Evolutionary conservation across 345 rosid species (phyloP).

Genomic region (Luvunga scandens): DNA sequence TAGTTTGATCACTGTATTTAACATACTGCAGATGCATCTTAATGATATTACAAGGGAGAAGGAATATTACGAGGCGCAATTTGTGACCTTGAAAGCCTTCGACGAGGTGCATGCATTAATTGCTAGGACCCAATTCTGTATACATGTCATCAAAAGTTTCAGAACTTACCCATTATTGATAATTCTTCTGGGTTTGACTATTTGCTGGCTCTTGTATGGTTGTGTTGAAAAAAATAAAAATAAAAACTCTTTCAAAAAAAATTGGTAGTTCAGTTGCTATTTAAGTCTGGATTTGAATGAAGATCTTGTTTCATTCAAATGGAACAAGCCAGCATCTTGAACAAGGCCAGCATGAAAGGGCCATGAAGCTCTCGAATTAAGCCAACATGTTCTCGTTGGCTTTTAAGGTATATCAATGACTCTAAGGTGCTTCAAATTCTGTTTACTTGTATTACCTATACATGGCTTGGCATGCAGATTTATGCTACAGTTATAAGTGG

Average conservation of each 20-base stretch:
- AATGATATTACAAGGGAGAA: constrained; percentile 41
- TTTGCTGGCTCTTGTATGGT: neutral
- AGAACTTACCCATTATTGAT: constrained; percentile 1
- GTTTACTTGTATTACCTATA: neutral
- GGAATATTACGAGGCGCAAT: constrained; percentile 67
- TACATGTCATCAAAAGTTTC: neutral
- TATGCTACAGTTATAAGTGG: constrained; percentile 86
- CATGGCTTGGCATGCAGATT: constrained; percentile 36
- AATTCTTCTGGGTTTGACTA: neutral
- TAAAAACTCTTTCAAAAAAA: no score
- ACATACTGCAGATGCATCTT: neutral
- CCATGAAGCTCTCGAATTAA: constrained; percentile 75
- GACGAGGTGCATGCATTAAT: constrained; percentile 61
- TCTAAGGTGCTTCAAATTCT: neutral
- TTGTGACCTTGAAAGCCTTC: constrained; percentile 68
- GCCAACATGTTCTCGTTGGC: constrained; percentile 68
- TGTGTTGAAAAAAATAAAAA: no score
- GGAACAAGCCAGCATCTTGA: no score
- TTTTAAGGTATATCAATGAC: constrained; percentile 47
- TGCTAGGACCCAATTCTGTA: neutral
- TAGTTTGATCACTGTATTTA: neutral
- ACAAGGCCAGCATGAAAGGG: constrained; percentile 51
- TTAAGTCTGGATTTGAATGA: neutral
- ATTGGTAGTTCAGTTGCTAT: neutral
- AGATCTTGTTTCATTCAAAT: no score